Percentiles rank a stretch among this genome's conserved stretches.
These are phyloP conservation scores for Mycena vulgaris DNA, from an alignment of 768 basidiomycete genomes.

Conservation along the genomic window DNA sequence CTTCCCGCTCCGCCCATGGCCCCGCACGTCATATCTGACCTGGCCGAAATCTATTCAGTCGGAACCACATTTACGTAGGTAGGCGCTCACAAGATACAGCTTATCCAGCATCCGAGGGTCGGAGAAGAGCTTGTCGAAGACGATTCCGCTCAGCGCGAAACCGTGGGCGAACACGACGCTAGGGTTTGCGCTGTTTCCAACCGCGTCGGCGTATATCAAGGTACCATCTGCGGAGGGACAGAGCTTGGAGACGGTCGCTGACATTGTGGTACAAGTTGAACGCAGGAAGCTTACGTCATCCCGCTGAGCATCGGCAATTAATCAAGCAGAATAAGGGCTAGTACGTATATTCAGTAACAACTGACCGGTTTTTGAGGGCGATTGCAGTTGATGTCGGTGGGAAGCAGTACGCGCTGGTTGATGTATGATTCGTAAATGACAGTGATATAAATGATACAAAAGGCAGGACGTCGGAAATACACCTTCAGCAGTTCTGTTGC, in stretches of 20 bases:
- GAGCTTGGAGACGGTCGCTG: constrained; percentile 10
- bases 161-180: constrained; percentile 54
- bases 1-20: constrained; percentile 38
- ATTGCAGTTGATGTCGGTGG: no score
- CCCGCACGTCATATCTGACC: constrained; percentile 38
- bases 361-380: no score
- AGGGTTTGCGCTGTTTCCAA: constrained; percentile 49
- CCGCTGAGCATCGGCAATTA: no score
- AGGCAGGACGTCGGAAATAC: background rate
- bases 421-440: no score
- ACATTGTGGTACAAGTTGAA: background rate
- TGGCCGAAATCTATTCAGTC: background rate
- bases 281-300: no score
- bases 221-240: constrained; percentile 51
- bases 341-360: no score
- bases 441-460: background rate
- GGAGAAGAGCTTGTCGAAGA: constrained; percentile 50
- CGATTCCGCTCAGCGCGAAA: constrained; percentile 45
- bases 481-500: constrained; percentile 32
- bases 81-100: constrained; percentile 25
- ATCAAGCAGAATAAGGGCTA: no score
- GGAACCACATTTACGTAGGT: background rate
- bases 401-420: no score
- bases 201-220: constrained; percentile 50
- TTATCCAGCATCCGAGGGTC: constrained; percentile 37